Conservation (phyloP, 169 alveolate genomes). For the Pseudocohnilembus persalinus region DNA sequence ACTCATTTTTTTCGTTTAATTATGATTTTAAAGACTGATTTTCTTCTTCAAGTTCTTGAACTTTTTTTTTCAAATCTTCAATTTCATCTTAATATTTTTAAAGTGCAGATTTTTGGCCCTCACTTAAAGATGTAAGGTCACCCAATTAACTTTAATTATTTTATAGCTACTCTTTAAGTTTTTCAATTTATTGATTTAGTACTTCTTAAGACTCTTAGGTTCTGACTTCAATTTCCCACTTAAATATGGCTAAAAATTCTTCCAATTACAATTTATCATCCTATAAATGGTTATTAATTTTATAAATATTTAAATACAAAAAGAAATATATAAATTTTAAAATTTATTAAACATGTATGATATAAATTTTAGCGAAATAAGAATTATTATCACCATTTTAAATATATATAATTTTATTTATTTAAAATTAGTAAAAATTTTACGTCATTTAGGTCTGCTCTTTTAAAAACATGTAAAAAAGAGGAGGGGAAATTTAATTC, state of each 20-base stretch:
- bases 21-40: no score
- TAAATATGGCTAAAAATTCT: not conserved
- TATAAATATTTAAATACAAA: not conserved
- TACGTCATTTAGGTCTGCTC: not conserved
- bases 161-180: not conserved
- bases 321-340: no score
- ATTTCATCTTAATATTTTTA: no score
- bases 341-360: no score
- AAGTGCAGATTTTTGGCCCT: not conserved
- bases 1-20: not conserved
- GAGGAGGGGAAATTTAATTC: not conserved
- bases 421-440: no score
- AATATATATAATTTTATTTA: no score
- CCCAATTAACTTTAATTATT: not conserved
- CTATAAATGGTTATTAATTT: not conserved
- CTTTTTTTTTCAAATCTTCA: not conserved
- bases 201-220: not conserved
- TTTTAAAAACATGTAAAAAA: not conserved
- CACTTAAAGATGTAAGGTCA: not conserved
- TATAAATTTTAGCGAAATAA: no score
- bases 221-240: not conserved
- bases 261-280: not conserved
- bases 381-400: no score
- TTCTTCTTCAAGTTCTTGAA: not conserved
- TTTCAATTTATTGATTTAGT: not conserved